Evolutionary conservation across 805 yeast genomes (phyloP).

Genomic region (Komagataella populi): DNA sequence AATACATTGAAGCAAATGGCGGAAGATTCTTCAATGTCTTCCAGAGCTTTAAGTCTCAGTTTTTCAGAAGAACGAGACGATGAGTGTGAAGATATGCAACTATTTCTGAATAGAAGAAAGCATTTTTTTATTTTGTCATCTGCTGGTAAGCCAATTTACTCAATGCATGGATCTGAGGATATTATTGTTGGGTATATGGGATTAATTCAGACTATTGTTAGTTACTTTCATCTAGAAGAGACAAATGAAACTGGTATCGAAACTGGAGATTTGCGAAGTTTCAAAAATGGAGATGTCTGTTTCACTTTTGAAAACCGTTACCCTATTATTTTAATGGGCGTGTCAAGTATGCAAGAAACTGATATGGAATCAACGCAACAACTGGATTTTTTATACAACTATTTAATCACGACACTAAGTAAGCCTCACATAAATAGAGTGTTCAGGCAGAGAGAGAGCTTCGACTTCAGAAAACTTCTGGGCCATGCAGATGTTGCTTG

Average conservation of each 20-base stretch:
- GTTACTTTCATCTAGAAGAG: conserved; percentile 41
- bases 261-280: conserved; percentile 20
- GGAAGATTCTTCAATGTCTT: not conserved
- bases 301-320: conserved; percentile 48
- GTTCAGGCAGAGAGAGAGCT: conserved; percentile 60
- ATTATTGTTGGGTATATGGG: conserved; percentile 63
- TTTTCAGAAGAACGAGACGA: conserved; percentile 1
- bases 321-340: conserved; percentile 66
- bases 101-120: conserved; percentile 28
- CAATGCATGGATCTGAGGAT: conserved; percentile 62
- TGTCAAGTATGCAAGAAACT: conserved; percentile 42
- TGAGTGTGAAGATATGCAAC: conserved; percentile 3
- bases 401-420: conserved; percentile 71
- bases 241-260: conserved; percentile 2
- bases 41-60: not conserved
- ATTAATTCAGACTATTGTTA: conserved; percentile 64
- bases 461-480: conserved; percentile 65
- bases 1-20: not conserved
- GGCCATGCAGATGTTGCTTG: conserved; percentile 66
- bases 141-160: conserved; percentile 84
- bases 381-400: conserved; percentile 60
- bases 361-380: conserved; percentile 43
- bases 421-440: conserved; percentile 60
- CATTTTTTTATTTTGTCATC: conserved; percentile 69
- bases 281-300: conserved; percentile 35